phyloP scores from a whole-genome alignment of 2,329 filamentous ascomycete species.

The Grosmannia penicillata region DNA sequence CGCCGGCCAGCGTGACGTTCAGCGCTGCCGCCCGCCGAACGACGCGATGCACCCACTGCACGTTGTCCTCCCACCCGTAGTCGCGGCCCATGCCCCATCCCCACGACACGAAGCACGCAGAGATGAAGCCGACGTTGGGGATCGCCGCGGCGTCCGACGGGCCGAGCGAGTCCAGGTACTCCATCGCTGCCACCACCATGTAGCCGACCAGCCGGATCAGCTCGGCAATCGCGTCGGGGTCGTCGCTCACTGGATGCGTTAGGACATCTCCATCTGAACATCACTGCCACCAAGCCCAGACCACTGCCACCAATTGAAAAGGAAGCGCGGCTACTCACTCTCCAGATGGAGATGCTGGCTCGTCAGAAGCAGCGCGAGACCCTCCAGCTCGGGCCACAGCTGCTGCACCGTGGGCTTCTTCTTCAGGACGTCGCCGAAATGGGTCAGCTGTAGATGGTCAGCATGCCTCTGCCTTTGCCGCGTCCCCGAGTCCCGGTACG shows the following conservation, averaged over 20 bases:
- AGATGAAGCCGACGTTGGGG: not conserved
- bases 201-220: not conserved
- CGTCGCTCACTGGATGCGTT: not conserved
- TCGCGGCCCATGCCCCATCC: not conserved
- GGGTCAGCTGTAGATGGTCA: not conserved
- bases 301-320: not conserved
- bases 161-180: not conserved
- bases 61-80: not conserved
- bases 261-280: not conserved
- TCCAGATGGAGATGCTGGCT: not conserved
- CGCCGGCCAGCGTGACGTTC: constrained; percentile 17
- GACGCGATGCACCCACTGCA: not conserved
- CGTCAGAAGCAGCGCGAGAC: not conserved
- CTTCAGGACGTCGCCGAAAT: not conserved
- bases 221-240: not conserved
- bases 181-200: not conserved
- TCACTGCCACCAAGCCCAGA: not conserved
- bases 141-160: not conserved
- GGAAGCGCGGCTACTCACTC: not conserved
- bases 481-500: not conserved
- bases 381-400: not conserved
- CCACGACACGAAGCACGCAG: not conserved
- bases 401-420: not conserved
- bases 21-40: not conserved
- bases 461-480: not conserved